Evolutionary conservation across 2,329 filamentous ascomycete genomes (phyloP).

Genomic region (Geosmithia putterillii): DNA sequence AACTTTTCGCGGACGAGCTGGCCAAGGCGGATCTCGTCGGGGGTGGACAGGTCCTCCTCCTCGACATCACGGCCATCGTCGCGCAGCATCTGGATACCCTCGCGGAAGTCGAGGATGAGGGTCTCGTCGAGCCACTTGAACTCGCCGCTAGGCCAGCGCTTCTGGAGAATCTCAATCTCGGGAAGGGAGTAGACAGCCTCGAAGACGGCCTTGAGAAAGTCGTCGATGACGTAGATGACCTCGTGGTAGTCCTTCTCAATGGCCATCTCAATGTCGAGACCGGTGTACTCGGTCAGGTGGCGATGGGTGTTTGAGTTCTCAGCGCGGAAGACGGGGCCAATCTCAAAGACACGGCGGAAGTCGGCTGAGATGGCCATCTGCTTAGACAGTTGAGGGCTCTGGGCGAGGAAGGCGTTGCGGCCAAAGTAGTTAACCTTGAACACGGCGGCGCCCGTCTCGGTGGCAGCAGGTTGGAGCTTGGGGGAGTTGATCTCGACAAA

Average conservation of each 20-base stretch:
- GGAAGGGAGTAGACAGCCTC: conserved; percentile 29
- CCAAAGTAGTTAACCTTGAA: conserved; percentile 91
- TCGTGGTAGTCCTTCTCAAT: conserved; percentile 86
- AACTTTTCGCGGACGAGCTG: conserved; percentile 78
- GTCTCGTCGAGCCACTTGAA: conserved; percentile 81
- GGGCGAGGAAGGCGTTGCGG: conserved; percentile 74
- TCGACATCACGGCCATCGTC: conserved; percentile 69
- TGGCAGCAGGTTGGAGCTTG: conserved; percentile 80
- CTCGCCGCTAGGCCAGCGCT: conserved; percentile 76
- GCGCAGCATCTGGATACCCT: conserved; percentile 71
- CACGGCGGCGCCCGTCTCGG: conserved; percentile 82
- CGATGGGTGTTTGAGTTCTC: conserved; percentile 94
- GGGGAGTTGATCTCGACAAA: conserved; percentile 94
- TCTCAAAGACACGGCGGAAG: conserved; percentile 77
- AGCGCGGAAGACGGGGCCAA: conserved; percentile 64
- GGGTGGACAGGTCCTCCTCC: conserved; percentile 67
- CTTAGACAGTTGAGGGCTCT: conserved; percentile 85
- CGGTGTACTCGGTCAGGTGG: conserved; percentile 89
- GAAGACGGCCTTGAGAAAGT: conserved; percentile 65
- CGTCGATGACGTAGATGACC: conserved; percentile 64
- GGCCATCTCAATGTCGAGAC: conserved; percentile 85
- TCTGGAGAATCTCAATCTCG: conserved; percentile 69
- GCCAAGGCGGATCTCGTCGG: conserved; percentile 78
- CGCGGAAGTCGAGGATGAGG: conserved; percentile 65
- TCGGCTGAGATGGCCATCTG: conserved; percentile 88